These are phyloP conservation scores for Pseudozyma thailandica DNA, from an alignment of 1,284 basidiomycete species.

Conservation along the genomic window DNA sequence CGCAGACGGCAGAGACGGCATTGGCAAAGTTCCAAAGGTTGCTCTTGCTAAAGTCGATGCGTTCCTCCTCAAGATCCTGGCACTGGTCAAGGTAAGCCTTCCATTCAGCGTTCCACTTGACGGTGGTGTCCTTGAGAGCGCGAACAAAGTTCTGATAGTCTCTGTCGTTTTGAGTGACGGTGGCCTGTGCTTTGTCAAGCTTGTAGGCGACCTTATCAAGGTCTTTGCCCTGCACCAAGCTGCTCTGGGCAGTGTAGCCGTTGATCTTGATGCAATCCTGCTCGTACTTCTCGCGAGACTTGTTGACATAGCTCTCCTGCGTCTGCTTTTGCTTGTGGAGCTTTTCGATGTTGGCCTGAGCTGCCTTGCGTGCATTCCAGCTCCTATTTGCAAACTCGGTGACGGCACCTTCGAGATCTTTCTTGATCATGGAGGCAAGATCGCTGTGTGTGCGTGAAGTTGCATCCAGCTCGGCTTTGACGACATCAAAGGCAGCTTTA, in stretches of 20 bases:
- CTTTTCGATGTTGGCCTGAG: conserved; percentile 59
- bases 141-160: conserved; percentile 90
- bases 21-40: conserved; percentile 97
- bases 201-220: conserved; percentile 89
- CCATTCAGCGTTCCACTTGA: conserved; percentile 94
- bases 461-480: conserved; percentile 84
- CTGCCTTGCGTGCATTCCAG: conserved; percentile 56
- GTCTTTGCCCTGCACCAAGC: conserved; percentile 91
- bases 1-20: conserved; percentile 92
- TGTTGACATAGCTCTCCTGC: conserved; percentile 63
- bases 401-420: conserved; percentile 76
- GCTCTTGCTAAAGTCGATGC: conserved; percentile 92
- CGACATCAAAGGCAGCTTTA: conserved; percentile 79
- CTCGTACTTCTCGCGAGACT: conserved; percentile 92
- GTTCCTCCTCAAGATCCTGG: conserved; percentile 94
- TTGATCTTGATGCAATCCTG: conserved; percentile 93
- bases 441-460: conserved; percentile 78
- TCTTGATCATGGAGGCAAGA: conserved; percentile 79
- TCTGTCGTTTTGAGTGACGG: conserved; percentile 78
- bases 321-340: conserved; percentile 66
- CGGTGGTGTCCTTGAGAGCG: conserved; percentile 81
- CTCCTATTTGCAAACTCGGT: conserved; percentile 59
- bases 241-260: conserved; percentile 90
- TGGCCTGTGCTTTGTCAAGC: conserved; percentile 87
- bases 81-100: conserved; percentile 76